Evolutionary conservation across 2,329 filamentous ascomycete species (phyloP).

Genomic region (Cercospora sojina): DNA sequence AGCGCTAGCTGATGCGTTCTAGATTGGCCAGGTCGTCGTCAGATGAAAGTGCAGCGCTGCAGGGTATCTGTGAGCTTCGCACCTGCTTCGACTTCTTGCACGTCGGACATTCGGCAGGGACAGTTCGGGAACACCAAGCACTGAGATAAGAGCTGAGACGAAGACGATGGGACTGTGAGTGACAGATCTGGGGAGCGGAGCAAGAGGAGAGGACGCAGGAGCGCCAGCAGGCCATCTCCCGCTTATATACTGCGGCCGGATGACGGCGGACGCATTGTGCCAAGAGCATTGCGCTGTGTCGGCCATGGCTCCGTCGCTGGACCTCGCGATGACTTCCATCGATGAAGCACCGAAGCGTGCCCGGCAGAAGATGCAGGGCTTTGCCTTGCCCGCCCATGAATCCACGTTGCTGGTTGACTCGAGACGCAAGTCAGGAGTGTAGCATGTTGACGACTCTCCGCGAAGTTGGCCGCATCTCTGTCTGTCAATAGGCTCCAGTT

Average conservation of each 20-base stretch:
- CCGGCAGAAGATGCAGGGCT: background rate
- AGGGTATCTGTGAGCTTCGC: background rate
- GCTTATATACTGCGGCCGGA: slow-evolving; percentile 4
- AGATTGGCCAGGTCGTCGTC: background rate
- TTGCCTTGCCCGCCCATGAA: background rate
- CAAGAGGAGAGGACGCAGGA: background rate
- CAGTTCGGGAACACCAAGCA: background rate
- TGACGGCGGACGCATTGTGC: background rate
- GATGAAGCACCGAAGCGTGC: background rate
- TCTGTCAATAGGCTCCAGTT: no score
- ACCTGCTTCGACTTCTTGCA: background rate
- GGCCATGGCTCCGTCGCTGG: background rate
- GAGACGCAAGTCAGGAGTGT: background rate
- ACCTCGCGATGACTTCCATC: background rate
- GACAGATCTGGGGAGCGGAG: background rate
- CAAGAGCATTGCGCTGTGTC: background rate
- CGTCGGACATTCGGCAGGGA: background rate
- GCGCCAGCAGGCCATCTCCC: background rate
- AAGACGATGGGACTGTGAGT: background rate
- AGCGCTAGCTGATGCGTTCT: background rate
- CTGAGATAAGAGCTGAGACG: background rate
- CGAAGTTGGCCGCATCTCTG: background rate
- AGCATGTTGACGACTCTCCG: background rate
- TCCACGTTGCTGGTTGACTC: background rate
- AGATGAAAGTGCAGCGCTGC: background rate